Conservation (phyloP, 176 grass and related monocot species). For the Avena eriantha region DNA sequence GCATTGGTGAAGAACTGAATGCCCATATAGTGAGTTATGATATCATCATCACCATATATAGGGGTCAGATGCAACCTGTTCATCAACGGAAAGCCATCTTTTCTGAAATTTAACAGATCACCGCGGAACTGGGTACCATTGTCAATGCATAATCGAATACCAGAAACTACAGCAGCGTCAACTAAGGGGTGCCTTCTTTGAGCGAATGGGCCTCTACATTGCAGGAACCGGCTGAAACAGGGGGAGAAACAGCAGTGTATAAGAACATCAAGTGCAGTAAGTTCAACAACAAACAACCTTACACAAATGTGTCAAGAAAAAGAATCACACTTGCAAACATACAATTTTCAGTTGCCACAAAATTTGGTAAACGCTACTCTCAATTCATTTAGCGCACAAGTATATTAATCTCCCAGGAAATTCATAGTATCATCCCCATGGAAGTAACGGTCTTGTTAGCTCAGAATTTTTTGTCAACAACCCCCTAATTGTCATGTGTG, state of each 20-base stretch:
- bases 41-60: constrained; percentile 86
- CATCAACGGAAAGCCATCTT: constrained; percentile 89
- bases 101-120: constrained; percentile 88
- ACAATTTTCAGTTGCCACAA: background rate
- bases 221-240: constrained; percentile 85
- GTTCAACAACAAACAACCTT: background rate
- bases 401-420: background rate
- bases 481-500: background rate
- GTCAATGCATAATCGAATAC: constrained; percentile 72
- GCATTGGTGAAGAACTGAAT: constrained; percentile 87
- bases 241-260: constrained; percentile 20
- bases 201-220: constrained; percentile 90
- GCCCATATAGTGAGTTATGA: constrained; percentile 81
- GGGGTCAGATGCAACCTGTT: constrained; percentile 81
- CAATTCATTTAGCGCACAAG: constrained; percentile 2
- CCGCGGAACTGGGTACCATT: constrained; percentile 75
- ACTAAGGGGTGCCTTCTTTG: constrained; percentile 83
- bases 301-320: background rate
- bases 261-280: constrained; percentile 32
- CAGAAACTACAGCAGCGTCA: constrained; percentile 64
- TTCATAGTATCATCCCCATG: background rate
- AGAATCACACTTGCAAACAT: constrained; percentile 2
- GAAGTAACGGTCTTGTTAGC: background rate
- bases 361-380: background rate
- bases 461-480: background rate